Percentiles rank a stretch among this genome's conserved stretches.
phyloP scores from a whole-genome alignment of 225 moss, liverwort and hornwort genomes.

The Pseudoscleropodium purum region DNA sequence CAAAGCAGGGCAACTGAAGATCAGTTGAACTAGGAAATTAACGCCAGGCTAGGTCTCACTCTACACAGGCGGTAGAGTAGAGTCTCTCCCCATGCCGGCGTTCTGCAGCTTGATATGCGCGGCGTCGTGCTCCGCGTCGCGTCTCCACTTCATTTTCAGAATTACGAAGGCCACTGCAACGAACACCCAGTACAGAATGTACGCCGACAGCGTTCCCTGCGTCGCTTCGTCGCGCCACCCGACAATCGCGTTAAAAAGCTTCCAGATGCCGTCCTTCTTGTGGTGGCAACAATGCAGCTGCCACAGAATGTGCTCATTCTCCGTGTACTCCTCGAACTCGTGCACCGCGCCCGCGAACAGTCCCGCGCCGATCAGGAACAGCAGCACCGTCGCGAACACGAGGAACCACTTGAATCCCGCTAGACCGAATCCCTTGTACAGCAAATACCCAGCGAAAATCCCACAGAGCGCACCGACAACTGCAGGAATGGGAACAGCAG shows the following conservation, averaged over 20 bases:
- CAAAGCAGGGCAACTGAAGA: not conserved
- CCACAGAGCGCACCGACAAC: constrained; percentile 14
- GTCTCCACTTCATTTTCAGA: not conserved
- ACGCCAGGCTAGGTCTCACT: not conserved
- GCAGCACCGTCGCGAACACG: not conserved
- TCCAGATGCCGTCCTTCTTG: constrained; percentile 10
- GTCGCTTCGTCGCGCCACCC: constrained; percentile 23
- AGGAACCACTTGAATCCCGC: constrained; percentile 13
- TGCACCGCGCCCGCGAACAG: constrained; percentile 16
- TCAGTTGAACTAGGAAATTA: not conserved
- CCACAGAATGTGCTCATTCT: constrained; percentile 15
- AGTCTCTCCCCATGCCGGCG: not conserved
- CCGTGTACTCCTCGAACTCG: constrained; percentile 24
- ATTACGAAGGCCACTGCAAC: not conserved
- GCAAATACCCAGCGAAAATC: not conserved
- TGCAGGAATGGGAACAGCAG: constrained; percentile 9
- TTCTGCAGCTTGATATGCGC: not conserved
- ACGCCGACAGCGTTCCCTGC: not conserved
- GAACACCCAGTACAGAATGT: constrained; percentile 12
- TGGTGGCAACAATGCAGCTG: constrained; percentile 16
- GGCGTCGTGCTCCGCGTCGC: not conserved
- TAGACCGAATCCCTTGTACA: not conserved
- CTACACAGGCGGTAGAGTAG: not conserved
- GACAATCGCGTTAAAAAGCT: not conserved
- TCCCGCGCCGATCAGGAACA: constrained; percentile 5